Conservation (phyloP, 2,329 filamentous ascomycete genomes). For the Botrytis cinerea region DNA sequence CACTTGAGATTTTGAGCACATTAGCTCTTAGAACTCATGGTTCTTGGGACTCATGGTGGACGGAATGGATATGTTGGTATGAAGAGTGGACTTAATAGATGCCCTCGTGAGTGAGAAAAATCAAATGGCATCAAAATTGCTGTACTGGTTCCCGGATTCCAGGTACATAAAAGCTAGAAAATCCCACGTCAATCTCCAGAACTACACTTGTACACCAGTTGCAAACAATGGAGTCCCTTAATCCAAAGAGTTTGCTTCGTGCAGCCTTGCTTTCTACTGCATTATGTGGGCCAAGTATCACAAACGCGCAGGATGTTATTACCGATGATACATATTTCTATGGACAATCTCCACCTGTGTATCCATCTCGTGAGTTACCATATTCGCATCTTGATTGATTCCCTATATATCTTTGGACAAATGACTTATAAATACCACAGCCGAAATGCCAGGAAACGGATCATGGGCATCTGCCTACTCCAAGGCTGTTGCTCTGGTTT, state of each 20-base stretch:
- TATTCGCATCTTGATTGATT: neutral
- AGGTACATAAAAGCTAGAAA: neutral
- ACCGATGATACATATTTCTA: constrained; percentile 36
- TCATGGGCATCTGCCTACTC: neutral
- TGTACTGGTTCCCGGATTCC: too few relatives aligned
- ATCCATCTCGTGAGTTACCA: neutral
- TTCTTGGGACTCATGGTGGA: neutral
- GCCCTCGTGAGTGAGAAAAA: neutral
- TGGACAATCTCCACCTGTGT: neutral
- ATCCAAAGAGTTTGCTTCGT: neutral
- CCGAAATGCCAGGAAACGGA: neutral
- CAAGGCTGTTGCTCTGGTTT: neutral
- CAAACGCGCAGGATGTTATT: constrained; percentile 30
- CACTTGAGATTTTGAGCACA: neutral
- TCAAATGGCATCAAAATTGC: neutral
- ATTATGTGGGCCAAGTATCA: neutral
- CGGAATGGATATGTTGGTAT: neutral
- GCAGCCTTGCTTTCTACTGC: constrained; percentile 3
- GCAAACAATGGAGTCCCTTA: neutral
- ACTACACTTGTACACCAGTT: neutral
- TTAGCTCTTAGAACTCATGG: neutral
- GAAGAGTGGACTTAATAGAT: neutral
- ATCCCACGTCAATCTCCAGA: neutral
- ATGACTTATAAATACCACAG: neutral
- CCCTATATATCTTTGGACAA: neutral